Base-by-base conservation (phyloP, 2,329 filamentous ascomycete genomes). In the Penicillium sp. region DNA sequence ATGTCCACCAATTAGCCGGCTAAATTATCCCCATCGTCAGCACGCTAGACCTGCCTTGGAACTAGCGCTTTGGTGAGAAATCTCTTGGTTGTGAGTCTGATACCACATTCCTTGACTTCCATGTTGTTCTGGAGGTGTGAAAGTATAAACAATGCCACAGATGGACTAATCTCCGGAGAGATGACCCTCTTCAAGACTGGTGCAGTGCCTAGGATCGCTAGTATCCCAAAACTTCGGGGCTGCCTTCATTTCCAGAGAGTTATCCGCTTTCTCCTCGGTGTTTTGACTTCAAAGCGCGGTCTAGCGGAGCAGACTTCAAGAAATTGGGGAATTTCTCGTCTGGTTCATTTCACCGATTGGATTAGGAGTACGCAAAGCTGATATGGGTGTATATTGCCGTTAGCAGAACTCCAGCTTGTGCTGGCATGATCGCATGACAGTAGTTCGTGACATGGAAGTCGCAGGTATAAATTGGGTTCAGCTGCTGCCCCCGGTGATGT, bases 151-250 rank as follows among this genome's bases (percentile, higher is more conserved):
- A 52, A 48, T 44, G 7, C 26, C n/a, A 47, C 26, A 24, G 26
- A 43, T 28, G 15, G 32, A 34, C 31, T 31, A 45, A 41, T 33
- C 21, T 31, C 33, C 53, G 52, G 55, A 49, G 40, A 29, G 34
- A 51, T 49, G 45, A 31, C 40, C 49, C 28, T 12, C 31, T 55
- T 55, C 22, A 33, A 39, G 53, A 44, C 43, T 56, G 47, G 51
- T 37, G 51, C 28, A 32, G 45, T 21, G 8, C 24, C 24, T 40
- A 28, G 38, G 8, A 7, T 28, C 10, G 5, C 39, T 50, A 56
- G 32, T 19, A 38, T 19, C n/a, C 12, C 34, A 17, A 19, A 38
- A 8, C 31, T 29, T 24, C 31, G 24, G n/a, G 22, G 29, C 8
- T 53, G 4, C n/a, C 33, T 26, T 17, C 22, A 9, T 35, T 28